Conservation (phyloP, 805 yeast species). For the Nakazawaea holstii region DNA sequence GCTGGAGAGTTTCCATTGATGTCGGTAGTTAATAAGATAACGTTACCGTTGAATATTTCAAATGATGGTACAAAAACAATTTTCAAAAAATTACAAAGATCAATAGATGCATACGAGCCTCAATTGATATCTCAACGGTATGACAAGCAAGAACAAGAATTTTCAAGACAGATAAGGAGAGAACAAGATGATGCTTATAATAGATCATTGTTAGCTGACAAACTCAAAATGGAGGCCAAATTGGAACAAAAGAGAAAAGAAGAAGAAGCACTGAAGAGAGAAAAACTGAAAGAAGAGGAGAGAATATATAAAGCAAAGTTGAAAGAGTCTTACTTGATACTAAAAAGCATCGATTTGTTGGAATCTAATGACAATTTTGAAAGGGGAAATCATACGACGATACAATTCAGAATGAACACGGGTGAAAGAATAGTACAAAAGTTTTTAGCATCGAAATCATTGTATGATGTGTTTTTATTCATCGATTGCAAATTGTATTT, state of each 20-base stretch:
- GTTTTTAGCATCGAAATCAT: constrained; percentile 31
- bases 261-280: constrained; percentile 18
- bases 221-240: constrained; percentile 43
- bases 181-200: constrained; percentile 67
- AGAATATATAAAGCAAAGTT: constrained; percentile 12
- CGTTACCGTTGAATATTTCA: constrained; percentile 15
- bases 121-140: constrained; percentile 54
- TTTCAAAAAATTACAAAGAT: constrained; percentile 30
- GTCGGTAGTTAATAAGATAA: constrained; percentile 37
- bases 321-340: constrained; percentile 19
- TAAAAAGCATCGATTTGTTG: constrained; percentile 13
- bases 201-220: constrained; percentile 53
- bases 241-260: constrained; percentile 20
- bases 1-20: constrained; percentile 42
- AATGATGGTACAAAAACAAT: constrained; percentile 20
- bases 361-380: constrained; percentile 11
- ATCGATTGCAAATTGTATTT: constrained; percentile 36
- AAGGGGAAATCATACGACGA: constrained; percentile 29
- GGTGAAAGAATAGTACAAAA: constrained; percentile 45
- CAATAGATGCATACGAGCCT: constrained; percentile 52
- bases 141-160: constrained; percentile 55
- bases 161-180: constrained; percentile 52
- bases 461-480: constrained; percentile 44
- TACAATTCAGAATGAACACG: constrained; percentile 50
- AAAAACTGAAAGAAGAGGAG: constrained; percentile 15